Conservation (phyloP, 805 yeast species). For the Lipomyces yamadae region DNA sequence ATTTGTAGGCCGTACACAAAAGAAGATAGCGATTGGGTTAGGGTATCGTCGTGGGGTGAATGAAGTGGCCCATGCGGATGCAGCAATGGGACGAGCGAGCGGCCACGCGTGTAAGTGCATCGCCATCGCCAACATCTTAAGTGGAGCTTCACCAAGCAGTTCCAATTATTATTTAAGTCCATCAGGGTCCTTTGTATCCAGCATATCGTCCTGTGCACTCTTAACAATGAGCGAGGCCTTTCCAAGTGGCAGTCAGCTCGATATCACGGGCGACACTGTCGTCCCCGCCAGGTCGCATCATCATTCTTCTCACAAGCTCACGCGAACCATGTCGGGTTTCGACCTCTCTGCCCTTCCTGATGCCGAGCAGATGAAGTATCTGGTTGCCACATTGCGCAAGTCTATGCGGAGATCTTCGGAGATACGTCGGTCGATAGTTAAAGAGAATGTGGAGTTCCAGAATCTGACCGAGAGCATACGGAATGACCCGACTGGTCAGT, state of each 20-base stretch:
- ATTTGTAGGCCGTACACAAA: no score
- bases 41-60: no score
- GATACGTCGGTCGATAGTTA: conserved; percentile 19
- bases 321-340: conserved; percentile 27
- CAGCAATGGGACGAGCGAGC: no score
- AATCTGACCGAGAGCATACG: conserved; percentile 10
- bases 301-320: conserved; percentile 16
- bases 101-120: no score
- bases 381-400: conserved; percentile 25
- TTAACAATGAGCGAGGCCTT: conserved; percentile 1
- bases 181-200: background rate
- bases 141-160: no score
- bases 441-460: conserved; percentile 9
- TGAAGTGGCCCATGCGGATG: no score
- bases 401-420: conserved; percentile 25
- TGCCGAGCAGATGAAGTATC: conserved; percentile 28
- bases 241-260: conserved; percentile 1
- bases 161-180: background rate
- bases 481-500: conserved; percentile 16
- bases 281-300: conserved; percentile 2
- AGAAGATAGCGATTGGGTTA: no score
- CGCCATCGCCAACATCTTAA: no score
- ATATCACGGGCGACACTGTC: conserved; percentile 5
- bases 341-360: conserved; percentile 31
- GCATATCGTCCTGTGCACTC: background rate